Conservation (phyloP, 352 stramenopile genomes). For the Globisporangium echinulatum region DNA sequence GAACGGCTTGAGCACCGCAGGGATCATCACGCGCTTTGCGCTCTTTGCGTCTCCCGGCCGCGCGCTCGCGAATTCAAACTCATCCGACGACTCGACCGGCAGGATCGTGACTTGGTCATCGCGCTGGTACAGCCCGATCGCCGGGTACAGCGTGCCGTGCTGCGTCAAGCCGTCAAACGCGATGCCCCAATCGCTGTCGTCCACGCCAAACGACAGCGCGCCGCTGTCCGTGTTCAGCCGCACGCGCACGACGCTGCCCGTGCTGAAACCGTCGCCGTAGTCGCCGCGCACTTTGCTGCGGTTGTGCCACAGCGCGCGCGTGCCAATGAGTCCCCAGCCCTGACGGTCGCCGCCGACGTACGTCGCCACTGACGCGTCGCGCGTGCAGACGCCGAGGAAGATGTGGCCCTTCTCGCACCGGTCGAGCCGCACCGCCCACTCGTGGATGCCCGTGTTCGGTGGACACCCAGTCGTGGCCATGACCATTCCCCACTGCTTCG, state of each 20-base stretch:
- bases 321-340: conserved; percentile 86
- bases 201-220: conserved; percentile 81
- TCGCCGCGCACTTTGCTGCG: conserved; percentile 85
- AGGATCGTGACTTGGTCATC: conserved; percentile 87
- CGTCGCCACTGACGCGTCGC: conserved; percentile 80
- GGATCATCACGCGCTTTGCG: conserved; percentile 37
- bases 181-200: conserved; percentile 86
- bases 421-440: conserved; percentile 84
- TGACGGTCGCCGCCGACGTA: conserved; percentile 87
- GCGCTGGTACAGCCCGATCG: conserved; percentile 84
- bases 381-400: conserved; percentile 83
- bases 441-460: conserved; percentile 80
- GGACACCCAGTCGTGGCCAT: conserved; percentile 81
- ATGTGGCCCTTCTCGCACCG: conserved; percentile 88
- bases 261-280: conserved; percentile 87
- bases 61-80: conserved; percentile 21
- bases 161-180: conserved; percentile 86
- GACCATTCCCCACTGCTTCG: conserved; percentile 89
- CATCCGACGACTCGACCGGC: conserved; percentile 43
- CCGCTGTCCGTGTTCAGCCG: conserved; percentile 84
- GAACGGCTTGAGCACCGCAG: conserved; percentile 71
- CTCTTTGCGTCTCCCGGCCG: conserved; percentile 19
- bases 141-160: conserved; percentile 82
- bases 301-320: conserved; percentile 84
- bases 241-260: conserved; percentile 74